Evolutionary conservation across 345 rosid genomes (phyloP).

Genomic region (Erodium maritimum): DNA sequence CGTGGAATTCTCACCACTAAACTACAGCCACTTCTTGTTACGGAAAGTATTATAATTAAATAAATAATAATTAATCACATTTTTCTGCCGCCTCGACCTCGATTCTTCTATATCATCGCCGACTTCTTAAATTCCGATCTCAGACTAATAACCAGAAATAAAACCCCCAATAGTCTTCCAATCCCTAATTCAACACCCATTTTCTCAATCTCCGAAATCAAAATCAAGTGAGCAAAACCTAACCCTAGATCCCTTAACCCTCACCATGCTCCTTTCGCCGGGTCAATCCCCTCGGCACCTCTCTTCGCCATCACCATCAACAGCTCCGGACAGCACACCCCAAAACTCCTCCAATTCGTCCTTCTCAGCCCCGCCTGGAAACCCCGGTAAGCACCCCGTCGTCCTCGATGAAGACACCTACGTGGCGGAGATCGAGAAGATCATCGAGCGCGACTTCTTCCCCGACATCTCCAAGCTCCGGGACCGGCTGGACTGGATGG

Average conservation of each 20-base stretch:
- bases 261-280: background rate
- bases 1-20: slow-evolving; percentile 78
- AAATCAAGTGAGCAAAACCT: background rate
- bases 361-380: slow-evolving; percentile 20
- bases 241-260: slow-evolving; percentile 1
- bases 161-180: slow-evolving; percentile 57
- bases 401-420: slow-evolving; percentile 86
- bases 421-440: slow-evolving; percentile 78
- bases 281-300: slow-evolving; percentile 43
- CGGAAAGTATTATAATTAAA: no score
- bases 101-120: no score
- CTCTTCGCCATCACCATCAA: slow-evolving; percentile 52
- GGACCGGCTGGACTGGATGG: slow-evolving; percentile 83
- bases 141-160: no score
- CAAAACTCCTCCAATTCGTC: slow-evolving; percentile 5
- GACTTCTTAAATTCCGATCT: no score
- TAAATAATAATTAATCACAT: no score
- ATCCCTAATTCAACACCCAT: slow-evolving; percentile 30
- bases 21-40: slow-evolving; percentile 79
- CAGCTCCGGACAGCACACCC: slow-evolving; percentile 11
- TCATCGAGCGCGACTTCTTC: slow-evolving; percentile 92
- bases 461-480: slow-evolving; percentile 91
- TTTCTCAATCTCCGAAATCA: no score
- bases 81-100: no score
- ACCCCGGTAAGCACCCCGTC: slow-evolving; percentile 37